Conservation (phyloP, 1,284 basidiomycete genomes). For the Austropuccinia psidii region DNA sequence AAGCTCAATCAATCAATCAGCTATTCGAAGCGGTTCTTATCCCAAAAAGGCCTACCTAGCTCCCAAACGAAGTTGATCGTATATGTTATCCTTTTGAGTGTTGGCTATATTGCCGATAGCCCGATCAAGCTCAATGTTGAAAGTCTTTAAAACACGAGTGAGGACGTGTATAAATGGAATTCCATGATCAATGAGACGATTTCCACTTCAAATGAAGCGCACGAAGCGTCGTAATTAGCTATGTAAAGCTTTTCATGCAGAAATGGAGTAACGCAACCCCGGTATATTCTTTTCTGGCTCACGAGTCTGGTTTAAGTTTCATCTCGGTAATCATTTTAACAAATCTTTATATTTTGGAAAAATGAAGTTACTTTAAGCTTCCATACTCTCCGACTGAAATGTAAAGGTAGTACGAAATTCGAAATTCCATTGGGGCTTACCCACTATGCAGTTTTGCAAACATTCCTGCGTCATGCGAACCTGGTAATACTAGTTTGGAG, state of each 20-base stretch:
- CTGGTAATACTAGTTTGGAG: neutral
- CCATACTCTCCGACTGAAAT: too few species aligned
- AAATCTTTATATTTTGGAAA: neutral
- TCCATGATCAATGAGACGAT: neutral
- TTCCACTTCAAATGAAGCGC: neutral
- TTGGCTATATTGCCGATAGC: neutral
- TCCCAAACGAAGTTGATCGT: neutral
- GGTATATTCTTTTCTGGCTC: too few species aligned
- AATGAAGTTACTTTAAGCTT: too few species aligned
- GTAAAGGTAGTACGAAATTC: too few species aligned
- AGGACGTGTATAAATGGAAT: neutral
- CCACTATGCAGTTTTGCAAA: neutral
- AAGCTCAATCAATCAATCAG: neutral
- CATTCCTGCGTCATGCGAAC: neutral
- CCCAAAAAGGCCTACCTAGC: neutral
- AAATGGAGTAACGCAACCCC: too few species aligned
- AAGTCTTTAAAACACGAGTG: neutral
- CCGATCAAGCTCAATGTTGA: neutral
- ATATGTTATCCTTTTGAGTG: slow-evolving; percentile 5
- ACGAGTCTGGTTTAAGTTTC: neutral
- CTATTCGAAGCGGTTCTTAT: too few species aligned
- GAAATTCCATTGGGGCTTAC: neutral
- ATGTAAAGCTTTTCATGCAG: neutral
- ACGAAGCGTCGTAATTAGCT: too few species aligned
- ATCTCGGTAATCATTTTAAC: neutral